A percentile compares a stretch with the other conserved stretches of the same genome.
phyloP scores from a whole-genome alignment of 306 rosid species.

The Pachyrhizus erosus region DNA sequence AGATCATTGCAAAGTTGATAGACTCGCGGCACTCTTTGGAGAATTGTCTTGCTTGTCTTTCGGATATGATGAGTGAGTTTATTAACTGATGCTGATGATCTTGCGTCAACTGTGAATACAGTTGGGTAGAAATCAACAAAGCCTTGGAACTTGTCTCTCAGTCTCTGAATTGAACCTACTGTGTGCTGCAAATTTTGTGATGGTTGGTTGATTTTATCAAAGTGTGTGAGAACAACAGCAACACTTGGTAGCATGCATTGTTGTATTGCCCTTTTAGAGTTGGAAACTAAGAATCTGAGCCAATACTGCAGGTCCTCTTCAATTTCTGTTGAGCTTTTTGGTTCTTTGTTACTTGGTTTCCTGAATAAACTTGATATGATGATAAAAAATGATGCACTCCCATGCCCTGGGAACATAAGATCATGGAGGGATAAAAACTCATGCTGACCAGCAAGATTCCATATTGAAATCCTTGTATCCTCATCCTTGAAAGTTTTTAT shows the following conservation, averaged over 20 bases:
- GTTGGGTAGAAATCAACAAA: conserved; percentile 88
- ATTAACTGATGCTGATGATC: conserved; percentile 86
- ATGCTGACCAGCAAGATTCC: conserved; percentile 97
- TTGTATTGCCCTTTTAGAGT: conserved; percentile 81
- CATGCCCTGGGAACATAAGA: conserved; percentile 96
- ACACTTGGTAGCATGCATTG: conserved; percentile 91
- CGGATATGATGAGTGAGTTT: conserved; percentile 81
- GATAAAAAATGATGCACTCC: conserved; percentile 86
- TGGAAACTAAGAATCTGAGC: conserved; percentile 94
- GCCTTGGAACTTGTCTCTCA: conserved; percentile 92
- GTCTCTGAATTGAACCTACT: conserved; percentile 68
- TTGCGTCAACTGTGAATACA: conserved; percentile 88
- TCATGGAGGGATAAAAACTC: conserved; percentile 90
- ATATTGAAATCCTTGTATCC: conserved; percentile 76
- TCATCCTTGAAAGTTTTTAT: conserved; percentile 83
- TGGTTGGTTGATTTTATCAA: conserved; percentile 78
- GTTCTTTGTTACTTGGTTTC: conserved; percentile 82
- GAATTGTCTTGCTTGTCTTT: conserved; percentile 80
- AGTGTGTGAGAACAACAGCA: conserved; percentile 84
- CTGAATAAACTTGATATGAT: conserved; percentile 75
- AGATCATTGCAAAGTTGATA: conserved; percentile 94
- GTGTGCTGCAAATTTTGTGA: conserved; percentile 72
- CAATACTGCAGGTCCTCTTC: conserved; percentile 96
- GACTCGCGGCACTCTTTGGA: conserved; percentile 86
- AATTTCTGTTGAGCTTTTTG: conserved; percentile 70